These are phyloP conservation scores for Neoarthrinium moseri DNA, from an alignment of 2,329 filamentous ascomycete genomes.

Conservation along the genomic window DNA sequence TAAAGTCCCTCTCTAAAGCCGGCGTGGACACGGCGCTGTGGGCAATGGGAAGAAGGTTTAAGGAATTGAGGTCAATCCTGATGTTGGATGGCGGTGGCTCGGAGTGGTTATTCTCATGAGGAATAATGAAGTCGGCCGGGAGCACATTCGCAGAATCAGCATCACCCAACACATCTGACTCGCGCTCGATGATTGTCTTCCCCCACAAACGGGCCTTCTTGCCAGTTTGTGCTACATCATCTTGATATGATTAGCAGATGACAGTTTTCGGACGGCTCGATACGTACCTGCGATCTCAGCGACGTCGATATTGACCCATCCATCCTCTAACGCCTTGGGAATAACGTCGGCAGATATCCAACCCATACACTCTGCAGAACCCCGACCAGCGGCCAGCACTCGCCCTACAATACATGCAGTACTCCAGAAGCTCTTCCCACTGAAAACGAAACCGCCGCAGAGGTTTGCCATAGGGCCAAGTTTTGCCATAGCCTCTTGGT, in stretches of 20 bases:
- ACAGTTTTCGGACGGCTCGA: neutral
- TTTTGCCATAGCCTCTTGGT: conserved; percentile 55
- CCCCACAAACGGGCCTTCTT: conserved; percentile 61
- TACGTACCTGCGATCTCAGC: conserved; percentile 50
- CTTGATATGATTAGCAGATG: conserved; percentile 29
- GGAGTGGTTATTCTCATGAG: conserved; percentile 53
- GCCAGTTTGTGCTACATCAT: conserved; percentile 47
- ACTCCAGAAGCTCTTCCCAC: conserved; percentile 67
- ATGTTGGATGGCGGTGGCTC: conserved; percentile 45
- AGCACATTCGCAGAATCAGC: conserved; percentile 52
- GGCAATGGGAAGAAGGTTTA: conserved; percentile 46
- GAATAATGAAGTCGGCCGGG: conserved; percentile 63
- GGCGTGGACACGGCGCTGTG: conserved; percentile 46
- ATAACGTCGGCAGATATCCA: conserved; percentile 64
- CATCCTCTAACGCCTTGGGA: conserved; percentile 49
- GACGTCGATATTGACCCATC: conserved; percentile 59
- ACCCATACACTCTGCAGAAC: conserved; percentile 65
- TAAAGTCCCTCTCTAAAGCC: conserved; percentile 37
- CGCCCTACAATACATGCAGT: conserved; percentile 64
- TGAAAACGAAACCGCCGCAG: conserved; percentile 63
- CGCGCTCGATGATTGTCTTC: conserved; percentile 57
- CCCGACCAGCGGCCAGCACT: conserved; percentile 61
- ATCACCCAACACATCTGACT: conserved; percentile 60
- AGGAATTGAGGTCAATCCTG: conserved; percentile 45
- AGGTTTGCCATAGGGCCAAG: conserved; percentile 62